These are phyloP conservation scores for Globisporangium middletonii DNA, from an alignment of 352 stramenopile genomes.

Conservation along the genomic window DNA sequence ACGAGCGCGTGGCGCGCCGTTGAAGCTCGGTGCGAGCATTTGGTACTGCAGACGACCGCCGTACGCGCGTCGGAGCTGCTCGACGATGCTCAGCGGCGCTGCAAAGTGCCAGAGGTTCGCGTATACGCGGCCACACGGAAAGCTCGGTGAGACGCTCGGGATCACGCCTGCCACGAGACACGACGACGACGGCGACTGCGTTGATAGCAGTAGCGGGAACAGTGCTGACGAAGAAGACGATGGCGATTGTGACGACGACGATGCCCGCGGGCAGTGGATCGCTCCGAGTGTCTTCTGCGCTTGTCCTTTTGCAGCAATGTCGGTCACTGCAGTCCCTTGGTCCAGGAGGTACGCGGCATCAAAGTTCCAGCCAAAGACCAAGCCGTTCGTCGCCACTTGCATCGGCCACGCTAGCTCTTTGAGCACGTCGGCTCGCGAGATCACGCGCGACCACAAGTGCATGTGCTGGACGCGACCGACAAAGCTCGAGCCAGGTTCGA, in stretches of 20 bases:
- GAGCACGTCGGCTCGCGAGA: constrained; percentile 40
- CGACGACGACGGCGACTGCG: neutral
- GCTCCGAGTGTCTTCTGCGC: constrained; percentile 34
- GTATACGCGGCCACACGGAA: constrained; percentile 64
- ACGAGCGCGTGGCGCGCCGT: constrained; percentile 41
- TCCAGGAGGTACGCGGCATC: constrained; percentile 22
- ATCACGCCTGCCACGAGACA: constrained; percentile 30
- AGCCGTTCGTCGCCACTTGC: constrained; percentile 39
- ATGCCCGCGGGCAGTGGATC: constrained; percentile 19
- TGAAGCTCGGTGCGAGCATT: constrained; percentile 62
- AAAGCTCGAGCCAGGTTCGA: constrained; percentile 22
- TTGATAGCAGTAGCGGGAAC: neutral
- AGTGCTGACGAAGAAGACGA: neutral
- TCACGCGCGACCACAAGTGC: constrained; percentile 45
- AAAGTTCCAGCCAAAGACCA: constrained; percentile 69
- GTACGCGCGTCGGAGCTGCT: constrained; percentile 34
- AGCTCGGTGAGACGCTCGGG: constrained; percentile 33
- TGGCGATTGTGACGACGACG: neutral
- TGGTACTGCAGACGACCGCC: constrained; percentile 62
- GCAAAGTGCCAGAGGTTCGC: constrained; percentile 66
- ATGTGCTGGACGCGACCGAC: constrained; percentile 50
- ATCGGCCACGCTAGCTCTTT: constrained; percentile 52
- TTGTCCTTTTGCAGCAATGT: constrained; percentile 44
- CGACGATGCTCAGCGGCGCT: constrained; percentile 25
- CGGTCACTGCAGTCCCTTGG: constrained; percentile 24